phyloP scores from a whole-genome alignment of 2,329 filamentous ascomycete genomes.

The Talaromyces sp. region DNA sequence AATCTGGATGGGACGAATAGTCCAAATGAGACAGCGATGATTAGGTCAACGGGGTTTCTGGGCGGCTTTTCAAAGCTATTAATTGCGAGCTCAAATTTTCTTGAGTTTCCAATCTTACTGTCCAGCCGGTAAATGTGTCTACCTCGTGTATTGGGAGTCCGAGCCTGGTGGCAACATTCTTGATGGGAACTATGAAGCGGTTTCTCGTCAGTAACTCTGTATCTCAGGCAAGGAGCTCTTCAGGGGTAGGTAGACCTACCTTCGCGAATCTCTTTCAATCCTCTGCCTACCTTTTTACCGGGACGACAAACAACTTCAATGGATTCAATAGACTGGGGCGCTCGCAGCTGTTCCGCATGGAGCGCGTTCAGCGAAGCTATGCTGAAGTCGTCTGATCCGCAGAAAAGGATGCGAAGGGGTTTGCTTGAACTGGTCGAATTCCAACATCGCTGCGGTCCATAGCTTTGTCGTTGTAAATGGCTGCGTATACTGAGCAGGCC shows the following conservation, averaged over 20 bases:
- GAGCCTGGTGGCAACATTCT: constrained; percentile 59
- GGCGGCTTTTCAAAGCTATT: constrained; percentile 48
- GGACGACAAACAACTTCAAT: constrained; percentile 84
- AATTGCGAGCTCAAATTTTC: not conserved
- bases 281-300: constrained; percentile 72
- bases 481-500: constrained; percentile 21
- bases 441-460: constrained; percentile 4
- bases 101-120: constrained; percentile 46
- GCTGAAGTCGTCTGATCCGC: constrained; percentile 90
- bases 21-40: constrained; percentile 92
- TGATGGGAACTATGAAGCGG: constrained; percentile 62
- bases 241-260: constrained; percentile 43
- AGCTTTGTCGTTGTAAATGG: constrained; percentile 10
- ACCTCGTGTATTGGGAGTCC: constrained; percentile 66
- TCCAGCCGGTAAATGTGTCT: constrained; percentile 80
- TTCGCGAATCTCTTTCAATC: constrained; percentile 62
- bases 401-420: constrained; percentile 83
- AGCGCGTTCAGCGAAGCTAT: constrained; percentile 70
- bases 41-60: constrained; percentile 59
- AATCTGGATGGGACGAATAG: constrained; percentile 78
- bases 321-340: constrained; percentile 59
- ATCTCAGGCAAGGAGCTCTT: constrained; percentile 14
- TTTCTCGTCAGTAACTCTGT: not conserved
- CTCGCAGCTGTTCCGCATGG: constrained; percentile 52
- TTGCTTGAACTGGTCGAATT: constrained; percentile 33